These are phyloP conservation scores for Fusarium musae DNA, from an alignment of 2,329 filamentous ascomycete species.

Conservation along the genomic window DNA sequence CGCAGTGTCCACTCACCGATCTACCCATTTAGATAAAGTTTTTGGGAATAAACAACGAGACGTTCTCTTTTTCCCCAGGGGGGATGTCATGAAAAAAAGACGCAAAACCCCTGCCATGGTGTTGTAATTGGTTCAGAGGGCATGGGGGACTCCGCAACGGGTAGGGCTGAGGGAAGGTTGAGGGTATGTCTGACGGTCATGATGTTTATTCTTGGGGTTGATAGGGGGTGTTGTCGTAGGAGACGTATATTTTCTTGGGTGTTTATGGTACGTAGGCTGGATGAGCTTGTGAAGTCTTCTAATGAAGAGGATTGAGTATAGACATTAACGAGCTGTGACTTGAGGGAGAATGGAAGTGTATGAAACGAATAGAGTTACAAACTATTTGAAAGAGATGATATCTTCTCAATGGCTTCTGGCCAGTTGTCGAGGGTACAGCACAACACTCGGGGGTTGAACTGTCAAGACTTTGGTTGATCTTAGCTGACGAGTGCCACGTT, in stretches of 20 bases:
- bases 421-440: not conserved
- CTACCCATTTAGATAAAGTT: slow-evolving; percentile 9
- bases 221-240: slow-evolving; percentile 24
- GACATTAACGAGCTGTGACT: not conserved
- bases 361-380: not conserved
- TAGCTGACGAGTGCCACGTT: not conserved
- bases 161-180: slow-evolving; percentile 37
- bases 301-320: not conserved
- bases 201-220: slow-evolving; percentile 34
- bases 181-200: slow-evolving; percentile 34
- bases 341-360: not conserved
- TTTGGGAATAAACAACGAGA: slow-evolving; percentile 8
- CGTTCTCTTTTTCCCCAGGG: slow-evolving; percentile 3
- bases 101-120: slow-evolving; percentile 33
- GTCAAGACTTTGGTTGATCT: not conserved
- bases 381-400: not conserved
- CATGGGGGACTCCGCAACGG: slow-evolving; percentile 35
- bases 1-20: slow-evolving; percentile 39
- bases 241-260: slow-evolving; percentile 14
- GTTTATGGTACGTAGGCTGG: not conserved
- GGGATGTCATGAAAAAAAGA: slow-evolving; percentile 23
- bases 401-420: not conserved
- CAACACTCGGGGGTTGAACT: not conserved
- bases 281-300: not conserved
- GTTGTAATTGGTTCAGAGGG: slow-evolving; percentile 32